Evolutionary conservation across 768 basidiomycete genomes (phyloP).

Genomic region (Hygrophorus russula): DNA sequence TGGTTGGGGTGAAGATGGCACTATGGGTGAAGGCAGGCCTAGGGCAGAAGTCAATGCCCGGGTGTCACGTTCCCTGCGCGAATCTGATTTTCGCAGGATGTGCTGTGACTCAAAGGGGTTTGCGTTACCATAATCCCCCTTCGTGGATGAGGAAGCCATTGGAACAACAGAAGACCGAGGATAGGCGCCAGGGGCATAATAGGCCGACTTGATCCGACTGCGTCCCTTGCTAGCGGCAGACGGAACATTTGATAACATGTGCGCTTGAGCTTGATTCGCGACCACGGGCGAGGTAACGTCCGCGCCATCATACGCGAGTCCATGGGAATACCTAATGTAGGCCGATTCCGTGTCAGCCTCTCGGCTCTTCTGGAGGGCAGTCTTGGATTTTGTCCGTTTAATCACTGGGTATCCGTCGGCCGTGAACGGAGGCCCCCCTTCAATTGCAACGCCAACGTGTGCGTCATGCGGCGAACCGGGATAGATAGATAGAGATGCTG

Average conservation of each 20-base stretch:
- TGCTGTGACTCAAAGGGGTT: constrained; percentile 24
- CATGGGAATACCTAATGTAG: constrained; percentile 20
- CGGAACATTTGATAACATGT: constrained; percentile 18
- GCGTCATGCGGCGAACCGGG: constrained; percentile 27
- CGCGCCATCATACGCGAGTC: constrained; percentile 43
- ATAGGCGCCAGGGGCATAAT: constrained; percentile 44
- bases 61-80: constrained; percentile 30
- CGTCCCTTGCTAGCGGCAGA: constrained; percentile 34
- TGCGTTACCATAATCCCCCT: constrained; percentile 15
- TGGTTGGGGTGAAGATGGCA: constrained; percentile 44
- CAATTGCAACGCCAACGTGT: constrained; percentile 24
- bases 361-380: constrained; percentile 12
- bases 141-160: constrained; percentile 12
- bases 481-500: constrained; percentile 37
- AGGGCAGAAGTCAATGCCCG: constrained; percentile 25
- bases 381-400: constrained; percentile 23
- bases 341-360: constrained; percentile 3
- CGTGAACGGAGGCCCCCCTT: constrained; percentile 22
- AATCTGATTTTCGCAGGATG: constrained; percentile 28
- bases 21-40: constrained; percentile 24
- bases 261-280: constrained; percentile 7
- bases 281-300: constrained; percentile 32
- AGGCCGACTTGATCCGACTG: constrained; percentile 57
- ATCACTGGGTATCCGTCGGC: constrained; percentile 30
- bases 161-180: constrained; percentile 41